These are phyloP conservation scores for Clonostachys rhizophaga DNA, from an alignment of 2,329 filamentous ascomycete species.

Conservation along the genomic window DNA sequence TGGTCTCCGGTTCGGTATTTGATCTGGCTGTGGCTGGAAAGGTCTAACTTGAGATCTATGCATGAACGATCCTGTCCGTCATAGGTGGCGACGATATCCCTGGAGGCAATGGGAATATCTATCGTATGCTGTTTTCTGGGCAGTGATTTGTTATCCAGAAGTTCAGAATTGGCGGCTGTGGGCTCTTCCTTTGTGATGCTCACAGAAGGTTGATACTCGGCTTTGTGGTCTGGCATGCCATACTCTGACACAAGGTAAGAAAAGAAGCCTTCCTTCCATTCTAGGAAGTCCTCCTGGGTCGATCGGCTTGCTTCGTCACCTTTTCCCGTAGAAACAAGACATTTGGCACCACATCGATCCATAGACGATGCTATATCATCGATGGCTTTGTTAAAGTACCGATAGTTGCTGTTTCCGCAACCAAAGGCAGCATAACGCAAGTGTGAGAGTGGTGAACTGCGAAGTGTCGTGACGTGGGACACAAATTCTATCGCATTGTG, in stretches of 20 bases:
- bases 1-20: conserved; percentile 34
- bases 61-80: neutral
- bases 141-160: neutral
- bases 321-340: neutral
- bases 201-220: neutral
- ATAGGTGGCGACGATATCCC: neutral
- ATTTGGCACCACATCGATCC: neutral
- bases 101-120: neutral
- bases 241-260: neutral
- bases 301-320: conserved; percentile 1
- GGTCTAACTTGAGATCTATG: conserved; percentile 22
- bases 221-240: neutral
- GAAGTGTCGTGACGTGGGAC: conserved; percentile 54
- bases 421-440: conserved; percentile 71
- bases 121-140: neutral
- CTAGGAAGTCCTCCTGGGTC: conserved; percentile 2
- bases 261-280: conserved; percentile 1
- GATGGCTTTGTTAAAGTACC: conserved; percentile 95
- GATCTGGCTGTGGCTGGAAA: conserved; percentile 16
- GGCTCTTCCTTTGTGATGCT: neutral
- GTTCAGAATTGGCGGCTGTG: neutral
- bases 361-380: neutral
- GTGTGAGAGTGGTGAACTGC: conserved; percentile 78
- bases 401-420: conserved; percentile 98
- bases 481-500: conserved; percentile 98